These are phyloP conservation scores for Kwoniella pini DNA, from an alignment of 768 basidiomycete species.

Conservation along the genomic window DNA sequence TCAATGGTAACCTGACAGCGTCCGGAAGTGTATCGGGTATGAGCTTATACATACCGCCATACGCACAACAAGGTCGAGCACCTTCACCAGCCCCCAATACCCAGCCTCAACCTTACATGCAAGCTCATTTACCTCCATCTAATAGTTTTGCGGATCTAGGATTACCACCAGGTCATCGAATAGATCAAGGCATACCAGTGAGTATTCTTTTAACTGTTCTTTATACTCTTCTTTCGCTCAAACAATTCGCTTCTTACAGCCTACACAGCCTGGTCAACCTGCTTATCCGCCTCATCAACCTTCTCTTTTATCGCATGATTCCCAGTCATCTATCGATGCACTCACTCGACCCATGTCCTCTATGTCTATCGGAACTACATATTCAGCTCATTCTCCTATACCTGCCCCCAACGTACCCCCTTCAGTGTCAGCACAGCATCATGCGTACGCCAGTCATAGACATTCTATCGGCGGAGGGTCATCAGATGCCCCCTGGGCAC, in stretches of 20 bases:
- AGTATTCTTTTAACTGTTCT: conserved; percentile 12
- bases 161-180: conserved; percentile 37
- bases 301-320: not conserved
- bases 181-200: conserved; percentile 35
- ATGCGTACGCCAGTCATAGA: conserved; percentile 28
- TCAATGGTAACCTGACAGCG: conserved; percentile 24
- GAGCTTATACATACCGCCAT: conserved; percentile 51
- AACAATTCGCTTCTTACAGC: not conserved
- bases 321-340: conserved; percentile 28
- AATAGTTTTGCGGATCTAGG: conserved; percentile 44
- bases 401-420: not conserved
- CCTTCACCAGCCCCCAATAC: conserved; percentile 10
- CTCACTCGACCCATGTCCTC: conserved; percentile 41
- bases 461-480: conserved; percentile 39
- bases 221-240: not conserved
- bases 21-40: conserved; percentile 46
- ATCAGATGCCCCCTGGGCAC: conserved; percentile 37
- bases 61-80: conserved; percentile 31
- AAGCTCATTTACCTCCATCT: conserved; percentile 13
- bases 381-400: conserved; percentile 14
- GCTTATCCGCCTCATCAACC: conserved; percentile 14
- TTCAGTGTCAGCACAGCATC: not conserved
- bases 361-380: conserved; percentile 35
- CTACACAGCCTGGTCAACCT: conserved; percentile 9
- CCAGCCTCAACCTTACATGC: not conserved